phyloP scores from a whole-genome alignment of 345 rosid genomes.

The Hevea brasiliensis region DNA sequence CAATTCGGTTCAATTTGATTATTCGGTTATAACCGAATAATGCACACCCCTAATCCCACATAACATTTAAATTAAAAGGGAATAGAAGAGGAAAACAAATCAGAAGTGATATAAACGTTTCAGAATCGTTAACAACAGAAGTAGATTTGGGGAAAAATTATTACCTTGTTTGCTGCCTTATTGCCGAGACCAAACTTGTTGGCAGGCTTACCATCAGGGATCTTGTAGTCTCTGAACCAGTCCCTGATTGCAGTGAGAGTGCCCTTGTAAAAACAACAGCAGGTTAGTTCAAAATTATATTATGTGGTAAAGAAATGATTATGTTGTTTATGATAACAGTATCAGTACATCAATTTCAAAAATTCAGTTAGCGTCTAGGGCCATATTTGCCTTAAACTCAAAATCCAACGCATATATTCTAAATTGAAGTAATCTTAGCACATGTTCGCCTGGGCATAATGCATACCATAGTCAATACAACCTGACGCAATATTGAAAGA shows the following conservation, averaged over 20 bases:
- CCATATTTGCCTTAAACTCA: not conserved
- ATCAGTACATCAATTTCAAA: not conserved
- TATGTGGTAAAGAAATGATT: not conserved
- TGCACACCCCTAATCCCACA: no score
- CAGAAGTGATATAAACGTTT: not conserved
- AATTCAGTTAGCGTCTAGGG: not conserved
- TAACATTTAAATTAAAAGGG: no score
- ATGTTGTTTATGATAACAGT: not conserved
- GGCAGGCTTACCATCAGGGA: constrained; percentile 98
- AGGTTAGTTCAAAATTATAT: not conserved
- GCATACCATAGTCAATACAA: not conserved
- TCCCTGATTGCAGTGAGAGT: constrained; percentile 83
- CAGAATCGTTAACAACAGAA: not conserved
- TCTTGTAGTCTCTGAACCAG: constrained; percentile 97
- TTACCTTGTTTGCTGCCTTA: constrained; percentile 86
- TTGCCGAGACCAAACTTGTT: constrained; percentile 94
- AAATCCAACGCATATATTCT: not conserved
- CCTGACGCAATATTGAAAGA: no score
- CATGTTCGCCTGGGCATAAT: not conserved
- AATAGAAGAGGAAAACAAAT: not conserved
- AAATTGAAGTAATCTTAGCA: not conserved
- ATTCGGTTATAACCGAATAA: no score
- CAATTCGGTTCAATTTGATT: no score
- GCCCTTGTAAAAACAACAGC: constrained; percentile 50
- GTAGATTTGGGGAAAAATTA: not conserved